Conservation (phyloP, 2,329 filamentous ascomycete species). For the Nannizziopsis barbatae region DNA sequence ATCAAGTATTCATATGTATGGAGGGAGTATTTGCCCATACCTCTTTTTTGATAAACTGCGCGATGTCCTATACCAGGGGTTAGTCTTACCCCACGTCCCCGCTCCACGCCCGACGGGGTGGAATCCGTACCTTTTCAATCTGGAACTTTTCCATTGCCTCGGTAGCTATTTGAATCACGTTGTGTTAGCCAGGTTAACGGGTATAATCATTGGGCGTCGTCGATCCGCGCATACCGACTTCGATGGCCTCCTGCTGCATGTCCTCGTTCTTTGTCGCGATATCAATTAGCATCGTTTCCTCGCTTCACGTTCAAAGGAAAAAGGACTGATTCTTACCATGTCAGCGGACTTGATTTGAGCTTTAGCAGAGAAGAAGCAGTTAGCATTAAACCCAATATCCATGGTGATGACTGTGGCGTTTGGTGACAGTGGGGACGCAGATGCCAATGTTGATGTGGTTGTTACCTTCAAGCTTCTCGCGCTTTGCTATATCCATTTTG, state of each 20-base stretch:
- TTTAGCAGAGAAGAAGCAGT: conserved; percentile 32
- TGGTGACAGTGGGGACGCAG: not conserved
- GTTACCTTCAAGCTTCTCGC: conserved; percentile 66
- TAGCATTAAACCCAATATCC: not conserved
- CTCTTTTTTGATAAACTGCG: conserved; percentile 89
- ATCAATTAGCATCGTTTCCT: conserved; percentile 16
- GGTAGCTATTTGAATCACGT: conserved; percentile 43
- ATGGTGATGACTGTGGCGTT: not conserved
- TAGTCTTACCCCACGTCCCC: not conserved
- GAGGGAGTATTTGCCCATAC: conserved; percentile 39
- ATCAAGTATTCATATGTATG: conserved; percentile 9
- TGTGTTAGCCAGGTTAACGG: conserved; percentile 6
- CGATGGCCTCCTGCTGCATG: conserved; percentile 91
- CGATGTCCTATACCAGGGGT: conserved; percentile 60
- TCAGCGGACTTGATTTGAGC: conserved; percentile 96
- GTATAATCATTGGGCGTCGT: not conserved
- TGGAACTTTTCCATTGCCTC: conserved; percentile 61
- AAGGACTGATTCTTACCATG: conserved; percentile 56
- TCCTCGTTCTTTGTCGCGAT: conserved; percentile 63
- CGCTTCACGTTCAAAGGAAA: conserved; percentile 8
- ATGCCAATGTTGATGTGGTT: not conserved
- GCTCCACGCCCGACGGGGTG: not conserved
- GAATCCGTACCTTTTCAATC: conserved; percentile 53
- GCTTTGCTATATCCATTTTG: conserved; percentile 42
- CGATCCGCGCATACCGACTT: conserved; percentile 61